Percentiles rank a stretch among this genome's conserved stretches.
Conservation (phyloP, 345 rosid genomes). For the Dipteronia dyeriana region DNA sequence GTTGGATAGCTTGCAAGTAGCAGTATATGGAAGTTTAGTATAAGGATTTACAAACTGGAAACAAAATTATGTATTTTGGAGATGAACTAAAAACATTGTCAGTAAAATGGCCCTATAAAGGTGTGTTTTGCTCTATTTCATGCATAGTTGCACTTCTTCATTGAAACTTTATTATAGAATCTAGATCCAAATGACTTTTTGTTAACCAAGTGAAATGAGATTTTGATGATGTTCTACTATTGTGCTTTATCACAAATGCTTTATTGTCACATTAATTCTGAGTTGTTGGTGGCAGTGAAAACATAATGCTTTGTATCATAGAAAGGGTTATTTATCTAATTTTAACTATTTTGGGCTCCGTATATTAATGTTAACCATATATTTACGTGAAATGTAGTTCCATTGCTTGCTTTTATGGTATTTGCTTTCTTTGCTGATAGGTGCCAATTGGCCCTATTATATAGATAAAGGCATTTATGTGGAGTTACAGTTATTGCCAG, state of each 20-base stretch:
- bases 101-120: neutral
- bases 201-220: neutral
- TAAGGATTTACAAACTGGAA: neutral
- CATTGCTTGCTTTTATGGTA: neutral
- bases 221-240: neutral
- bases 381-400: neutral
- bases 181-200: neutral
- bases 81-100: neutral
- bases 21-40: neutral
- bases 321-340: too few species aligned
- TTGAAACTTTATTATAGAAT: neutral
- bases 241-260: neutral
- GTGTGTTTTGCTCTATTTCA: neutral
- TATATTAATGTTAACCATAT: too few species aligned
- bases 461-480: neutral
- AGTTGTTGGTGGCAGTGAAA: too few species aligned
- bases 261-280: too few species aligned
- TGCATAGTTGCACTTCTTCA: neutral
- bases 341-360: too few species aligned
- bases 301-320: too few species aligned
- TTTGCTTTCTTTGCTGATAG: neutral
- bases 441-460: neutral
- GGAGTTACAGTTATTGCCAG: neutral
- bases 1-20: neutral
- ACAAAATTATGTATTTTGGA: neutral